Conservation (phyloP, 202 grass and related monocot species). For the Setaria italica region DNA sequence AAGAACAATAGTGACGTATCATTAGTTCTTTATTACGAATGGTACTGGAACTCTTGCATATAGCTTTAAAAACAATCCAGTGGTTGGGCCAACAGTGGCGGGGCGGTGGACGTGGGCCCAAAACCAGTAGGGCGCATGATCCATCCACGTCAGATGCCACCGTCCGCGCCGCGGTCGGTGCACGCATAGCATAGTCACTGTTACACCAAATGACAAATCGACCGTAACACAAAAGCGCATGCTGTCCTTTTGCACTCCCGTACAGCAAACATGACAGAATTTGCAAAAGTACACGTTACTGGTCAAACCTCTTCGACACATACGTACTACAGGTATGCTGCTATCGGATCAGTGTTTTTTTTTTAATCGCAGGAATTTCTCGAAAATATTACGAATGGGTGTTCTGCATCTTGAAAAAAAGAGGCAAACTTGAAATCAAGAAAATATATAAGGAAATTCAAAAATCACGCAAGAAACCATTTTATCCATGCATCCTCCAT, state of each 20-base stretch:
- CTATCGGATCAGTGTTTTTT: no score
- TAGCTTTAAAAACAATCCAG: no score
- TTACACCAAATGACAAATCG: neutral
- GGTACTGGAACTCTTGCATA: no score
- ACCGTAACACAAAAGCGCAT: neutral
- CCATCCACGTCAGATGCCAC: constrained; percentile 30
- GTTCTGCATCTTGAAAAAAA: neutral
- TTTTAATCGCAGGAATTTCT: neutral
- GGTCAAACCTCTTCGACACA: neutral
- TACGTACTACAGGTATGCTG: no score
- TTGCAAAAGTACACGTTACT: neutral
- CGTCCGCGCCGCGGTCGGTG: neutral
- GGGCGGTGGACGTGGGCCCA: neutral
- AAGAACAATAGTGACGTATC: no score
- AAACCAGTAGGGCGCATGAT: neutral
- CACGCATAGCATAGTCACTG: neutral
- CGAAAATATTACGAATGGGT: neutral
- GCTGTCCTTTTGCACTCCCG: neutral
- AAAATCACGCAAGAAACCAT: neutral
- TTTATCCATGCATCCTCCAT: neutral
- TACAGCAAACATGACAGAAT: neutral
- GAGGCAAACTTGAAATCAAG: neutral
- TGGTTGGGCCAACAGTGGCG: neutral
- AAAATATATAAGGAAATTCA: neutral
- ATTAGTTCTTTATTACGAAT: no score